Conservation (phyloP, 306 rosid species). For the Pyrus bretschneideri region DNA sequence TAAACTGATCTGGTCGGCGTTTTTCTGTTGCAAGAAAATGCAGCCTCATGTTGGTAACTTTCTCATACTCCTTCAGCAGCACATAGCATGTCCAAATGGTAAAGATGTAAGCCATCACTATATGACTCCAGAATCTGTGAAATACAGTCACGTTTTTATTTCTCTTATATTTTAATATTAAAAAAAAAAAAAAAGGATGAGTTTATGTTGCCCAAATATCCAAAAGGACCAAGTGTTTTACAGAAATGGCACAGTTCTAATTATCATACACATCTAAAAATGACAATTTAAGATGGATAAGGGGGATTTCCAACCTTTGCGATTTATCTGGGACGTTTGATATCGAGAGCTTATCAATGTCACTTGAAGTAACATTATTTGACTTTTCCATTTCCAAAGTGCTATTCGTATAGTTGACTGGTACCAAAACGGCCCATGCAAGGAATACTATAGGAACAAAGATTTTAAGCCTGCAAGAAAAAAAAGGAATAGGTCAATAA, state of each 20-base stretch:
- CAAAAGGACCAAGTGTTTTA: not conserved
- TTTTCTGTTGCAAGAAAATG: slow-evolving; percentile 71
- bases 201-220: not conserved
- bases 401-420: slow-evolving; percentile 62
- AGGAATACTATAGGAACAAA: slow-evolving; percentile 82
- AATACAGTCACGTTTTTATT: slow-evolving; percentile 7
- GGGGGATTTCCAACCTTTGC: slow-evolving; percentile 38
- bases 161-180: not conserved
- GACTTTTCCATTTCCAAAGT: slow-evolving; percentile 14
- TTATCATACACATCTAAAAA: not conserved
- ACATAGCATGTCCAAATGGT: slow-evolving; percentile 86
- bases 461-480: slow-evolving; percentile 75
- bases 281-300: not conserved
- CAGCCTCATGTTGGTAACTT: slow-evolving; percentile 67
- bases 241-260: not conserved
- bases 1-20: slow-evolving; percentile 88
- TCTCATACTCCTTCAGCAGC: slow-evolving; percentile 72
- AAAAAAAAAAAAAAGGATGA: not conserved
- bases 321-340: slow-evolving; percentile 55
- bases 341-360: slow-evolving; percentile 77
- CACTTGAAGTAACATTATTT: slow-evolving; percentile 65
- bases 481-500: not conserved
- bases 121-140: slow-evolving; percentile 79
- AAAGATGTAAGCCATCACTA: slow-evolving; percentile 70
- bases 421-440: slow-evolving; percentile 80